Base-by-base conservation (phyloP, 2,329 filamentous ascomycete genomes). In the Xylariales sp. region DNA sequence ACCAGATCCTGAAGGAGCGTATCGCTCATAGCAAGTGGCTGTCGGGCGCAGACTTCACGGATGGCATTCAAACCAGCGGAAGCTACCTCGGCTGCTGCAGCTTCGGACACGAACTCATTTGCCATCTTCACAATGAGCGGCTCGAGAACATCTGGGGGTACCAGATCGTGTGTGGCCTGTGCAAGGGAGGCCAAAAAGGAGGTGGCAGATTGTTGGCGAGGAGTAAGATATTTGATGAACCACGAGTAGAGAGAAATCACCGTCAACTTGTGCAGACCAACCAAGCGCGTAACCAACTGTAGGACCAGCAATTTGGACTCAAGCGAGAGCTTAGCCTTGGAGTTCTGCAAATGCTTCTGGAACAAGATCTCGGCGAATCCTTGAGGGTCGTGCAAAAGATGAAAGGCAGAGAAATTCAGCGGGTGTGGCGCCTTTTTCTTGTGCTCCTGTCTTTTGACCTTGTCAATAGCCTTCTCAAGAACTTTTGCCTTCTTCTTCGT, bases 41-140 rank as follows among this genome's bases (percentile, higher is more conserved):
- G 93, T 46, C 93, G 78, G 3, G 83, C 84, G 61, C 91, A 96
- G 18, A 98, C 87, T 56, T 98, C 93, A 35, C 93, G 81, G 48
- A 98, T 97, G 12, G 89, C 85, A 59, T 97, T 96, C 38, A 98
- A 72, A 55, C 91, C 93, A 5, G 93, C 91, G 4, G 90, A 83
- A 1, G 88, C 88, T 20, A 98, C 91, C 61, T 97, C 90, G 4
- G 86, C 77, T 1, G 93, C 90, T 0, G 90, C 82, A 2, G 88
- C 93, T 65, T 98, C 93, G 1, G 89, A 95, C 2, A 98, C 91
- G 56, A 98, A 98, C 60, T 98, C 93, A 56, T 97, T 96, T 21
- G 93, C 91, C 52, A 98, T 97, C 67, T 96, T 97, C 59, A 88
- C 83, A 3, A 98, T 72, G 5, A 97, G 67, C 1, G 93, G 91